phyloP scores from a whole-genome alignment of 805 yeast species.

The Pichia ethanolica region DNA sequence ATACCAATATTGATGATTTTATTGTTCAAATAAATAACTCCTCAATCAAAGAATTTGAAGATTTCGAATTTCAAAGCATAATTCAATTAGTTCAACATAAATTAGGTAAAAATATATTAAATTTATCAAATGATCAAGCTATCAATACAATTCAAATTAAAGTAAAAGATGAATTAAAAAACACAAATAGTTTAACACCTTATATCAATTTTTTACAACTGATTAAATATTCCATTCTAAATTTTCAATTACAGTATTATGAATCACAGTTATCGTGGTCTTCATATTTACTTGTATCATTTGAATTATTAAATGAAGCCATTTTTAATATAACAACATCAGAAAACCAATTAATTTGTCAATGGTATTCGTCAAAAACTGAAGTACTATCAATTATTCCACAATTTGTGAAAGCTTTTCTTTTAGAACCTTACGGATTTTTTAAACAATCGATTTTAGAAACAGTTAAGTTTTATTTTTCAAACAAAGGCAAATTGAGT shows the following conservation, averaged over 20 bases:
- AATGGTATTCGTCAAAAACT: not conserved
- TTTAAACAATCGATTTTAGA: not conserved
- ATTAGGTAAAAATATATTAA: too few relatives aligned
- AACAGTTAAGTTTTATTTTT: not conserved
- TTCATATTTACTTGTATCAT: not conserved
- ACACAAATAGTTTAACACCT: not conserved
- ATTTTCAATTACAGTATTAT: not conserved
- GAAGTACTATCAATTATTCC: not conserved
- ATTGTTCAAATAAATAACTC: too few relatives aligned
- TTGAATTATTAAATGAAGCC: not conserved
- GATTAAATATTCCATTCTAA: not conserved
- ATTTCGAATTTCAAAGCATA: too few relatives aligned
- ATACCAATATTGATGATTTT: not conserved
- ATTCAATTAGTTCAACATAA: too few relatives aligned
- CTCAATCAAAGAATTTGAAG: too few relatives aligned
- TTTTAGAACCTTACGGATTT: slow-evolving; percentile 7
- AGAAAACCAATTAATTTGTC: not conserved
- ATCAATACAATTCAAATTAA: too few relatives aligned
- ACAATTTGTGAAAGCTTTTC: not conserved
- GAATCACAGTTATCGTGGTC: not conserved
- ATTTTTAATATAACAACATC: not conserved
- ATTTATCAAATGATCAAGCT: too few relatives aligned
- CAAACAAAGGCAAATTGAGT: not conserved
- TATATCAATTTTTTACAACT: not conserved
- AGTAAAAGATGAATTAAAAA: too few relatives aligned